Conservation (phyloP, 1,284 basidiomycete genomes). For the Omphalotus olearius region DNA sequence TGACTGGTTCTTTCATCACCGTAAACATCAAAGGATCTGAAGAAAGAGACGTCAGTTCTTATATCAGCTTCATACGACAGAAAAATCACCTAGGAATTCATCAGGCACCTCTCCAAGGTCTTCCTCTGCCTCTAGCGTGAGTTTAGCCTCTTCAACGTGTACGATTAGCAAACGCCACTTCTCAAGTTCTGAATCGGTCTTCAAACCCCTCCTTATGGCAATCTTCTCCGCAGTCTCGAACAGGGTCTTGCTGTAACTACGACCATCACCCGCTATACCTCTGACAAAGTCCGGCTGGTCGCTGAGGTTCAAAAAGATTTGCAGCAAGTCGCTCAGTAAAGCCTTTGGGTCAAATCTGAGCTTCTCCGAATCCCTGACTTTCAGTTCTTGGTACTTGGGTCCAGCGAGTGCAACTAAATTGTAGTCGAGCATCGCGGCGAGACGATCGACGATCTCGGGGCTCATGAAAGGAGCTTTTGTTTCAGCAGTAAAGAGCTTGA, state of each 20-base stretch:
- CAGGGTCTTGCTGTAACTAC: conserved; percentile 84
- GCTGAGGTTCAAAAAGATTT: conserved; percentile 90
- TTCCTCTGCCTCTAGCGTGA: conserved; percentile 80
- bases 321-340: conserved; percentile 84
- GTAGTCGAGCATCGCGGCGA: conserved; percentile 97
- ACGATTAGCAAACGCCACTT: conserved; percentile 70
- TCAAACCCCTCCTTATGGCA: conserved; percentile 65
- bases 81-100: conserved; percentile 77
- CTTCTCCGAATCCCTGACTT: conserved; percentile 85
- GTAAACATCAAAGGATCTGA: conserved; percentile 91
- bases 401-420: conserved; percentile 91
- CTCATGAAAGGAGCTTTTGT: conserved; percentile 93
- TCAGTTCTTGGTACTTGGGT: conserved; percentile 79
- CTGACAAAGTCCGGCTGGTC: conserved; percentile 78
- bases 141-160: conserved; percentile 83
- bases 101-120: conserved; percentile 94
- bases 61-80: too few relatives aligned
- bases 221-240: conserved; percentile 82
- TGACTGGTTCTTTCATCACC: conserved; percentile 95
- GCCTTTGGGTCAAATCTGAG: conserved; percentile 86
- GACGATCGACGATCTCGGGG: conserved; percentile 92
- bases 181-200: conserved; percentile 79
- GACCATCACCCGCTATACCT: conserved; percentile 89
- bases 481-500: conserved; percentile 91
- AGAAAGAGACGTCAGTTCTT: background rate